phyloP scores from a whole-genome alignment of 2,329 filamentous ascomycete species.

The Colletotrichum truncatum region DNA sequence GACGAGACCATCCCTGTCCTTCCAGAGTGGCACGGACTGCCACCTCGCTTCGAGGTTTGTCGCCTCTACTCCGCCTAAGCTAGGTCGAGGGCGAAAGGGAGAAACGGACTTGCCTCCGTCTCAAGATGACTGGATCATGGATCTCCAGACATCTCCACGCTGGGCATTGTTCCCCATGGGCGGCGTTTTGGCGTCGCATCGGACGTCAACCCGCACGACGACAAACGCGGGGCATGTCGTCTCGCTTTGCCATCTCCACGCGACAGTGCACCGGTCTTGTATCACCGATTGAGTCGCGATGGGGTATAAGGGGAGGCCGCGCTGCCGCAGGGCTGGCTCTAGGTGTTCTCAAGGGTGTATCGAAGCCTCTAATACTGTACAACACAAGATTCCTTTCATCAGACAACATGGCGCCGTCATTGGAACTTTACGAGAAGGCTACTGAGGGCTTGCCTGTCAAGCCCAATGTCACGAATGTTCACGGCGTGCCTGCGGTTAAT shows the following conservation, averaged over 20 bases:
- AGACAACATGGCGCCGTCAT: slow-evolving; percentile 19
- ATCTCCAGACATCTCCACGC: background rate
- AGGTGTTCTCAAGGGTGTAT: background rate
- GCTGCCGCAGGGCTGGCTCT: background rate
- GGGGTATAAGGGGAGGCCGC: background rate
- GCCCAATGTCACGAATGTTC: slow-evolving; percentile 6
- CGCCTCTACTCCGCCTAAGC: background rate
- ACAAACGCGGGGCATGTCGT: background rate
- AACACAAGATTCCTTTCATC: background rate
- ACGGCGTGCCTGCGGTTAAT: slow-evolving; percentile 3
- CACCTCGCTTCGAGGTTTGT: background rate
- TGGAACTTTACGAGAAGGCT: slow-evolving; percentile 24
- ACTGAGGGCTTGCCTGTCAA: slow-evolving; percentile 13
- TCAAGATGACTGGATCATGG: background rate
- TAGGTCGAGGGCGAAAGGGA: too few relatives aligned
- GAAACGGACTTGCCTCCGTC: too few relatives aligned
- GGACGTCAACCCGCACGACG: background rate
- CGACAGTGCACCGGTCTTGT: background rate
- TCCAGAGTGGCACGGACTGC: background rate
- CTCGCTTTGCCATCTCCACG: background rate
- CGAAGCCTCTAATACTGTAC: background rate
- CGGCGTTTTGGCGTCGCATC: slow-evolving; percentile 1
- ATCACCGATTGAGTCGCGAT: background rate
- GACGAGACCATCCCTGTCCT: background rate
- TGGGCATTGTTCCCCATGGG: background rate